Percentiles rank a stretch among this genome's conserved stretches.
Evolutionary conservation across 352 stramenopile species (phyloP).

Genomic region (Globisporangium cederbergense): DNA sequence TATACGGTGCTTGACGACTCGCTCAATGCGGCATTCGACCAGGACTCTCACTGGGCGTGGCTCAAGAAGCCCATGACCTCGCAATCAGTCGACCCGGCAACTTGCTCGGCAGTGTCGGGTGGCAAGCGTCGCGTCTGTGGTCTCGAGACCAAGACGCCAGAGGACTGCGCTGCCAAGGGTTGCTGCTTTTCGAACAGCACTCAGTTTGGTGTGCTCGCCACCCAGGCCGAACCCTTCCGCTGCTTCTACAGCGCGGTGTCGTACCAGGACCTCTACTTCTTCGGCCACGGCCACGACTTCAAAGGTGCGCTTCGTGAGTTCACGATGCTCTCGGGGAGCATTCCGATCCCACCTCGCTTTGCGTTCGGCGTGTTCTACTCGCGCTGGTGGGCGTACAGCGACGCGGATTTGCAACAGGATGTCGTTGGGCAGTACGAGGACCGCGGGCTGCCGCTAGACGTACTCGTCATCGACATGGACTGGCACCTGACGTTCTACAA

Average conservation of each 20-base stretch:
- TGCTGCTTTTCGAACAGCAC: conserved; percentile 25
- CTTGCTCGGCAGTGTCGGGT: conserved; percentile 16
- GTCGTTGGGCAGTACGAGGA: conserved; percentile 33
- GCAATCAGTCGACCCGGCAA: background rate
- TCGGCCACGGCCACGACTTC: conserved; percentile 41
- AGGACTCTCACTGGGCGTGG: conserved; percentile 26
- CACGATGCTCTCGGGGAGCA: conserved; percentile 26
- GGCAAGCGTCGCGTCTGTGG: conserved; percentile 25
- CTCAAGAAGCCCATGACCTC: conserved; percentile 7
- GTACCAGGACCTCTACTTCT: conserved; percentile 49
- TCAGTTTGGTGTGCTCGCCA: conserved; percentile 1
- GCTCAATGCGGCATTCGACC: conserved; percentile 22
- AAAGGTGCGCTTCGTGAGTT: conserved; percentile 39
- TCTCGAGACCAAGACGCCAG: conserved; percentile 16
- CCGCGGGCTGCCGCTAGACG: conserved; percentile 35
- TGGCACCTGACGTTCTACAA: conserved; percentile 56
- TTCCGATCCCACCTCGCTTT: conserved; percentile 32
- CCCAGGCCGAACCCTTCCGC: conserved; percentile 14
- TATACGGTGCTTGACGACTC: conserved; percentile 37
- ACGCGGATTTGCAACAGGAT: conserved; percentile 27
- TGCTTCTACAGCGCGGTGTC: conserved; percentile 31
- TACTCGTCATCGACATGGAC: conserved; percentile 64
- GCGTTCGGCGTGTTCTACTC: conserved; percentile 46
- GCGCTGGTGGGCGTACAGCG: conserved; percentile 47
- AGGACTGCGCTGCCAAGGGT: conserved; percentile 23